These are phyloP conservation scores for Chalciporus sp. DNA, from an alignment of 1,284 basidiomycete species.

Conservation along the genomic window DNA sequence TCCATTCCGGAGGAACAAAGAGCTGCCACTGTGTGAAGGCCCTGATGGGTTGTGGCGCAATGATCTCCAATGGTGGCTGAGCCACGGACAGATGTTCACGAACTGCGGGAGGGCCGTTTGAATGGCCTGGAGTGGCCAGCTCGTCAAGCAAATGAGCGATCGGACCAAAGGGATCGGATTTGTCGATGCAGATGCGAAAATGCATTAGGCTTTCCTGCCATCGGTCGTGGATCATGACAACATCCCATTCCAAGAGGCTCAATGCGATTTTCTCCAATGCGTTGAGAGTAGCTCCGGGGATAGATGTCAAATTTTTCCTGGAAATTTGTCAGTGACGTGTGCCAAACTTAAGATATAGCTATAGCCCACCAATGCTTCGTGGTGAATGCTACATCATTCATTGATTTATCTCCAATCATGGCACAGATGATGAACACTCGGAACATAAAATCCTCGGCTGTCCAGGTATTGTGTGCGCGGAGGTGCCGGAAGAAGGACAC, in stretches of 20 bases:
- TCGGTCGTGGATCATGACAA: conserved; percentile 24
- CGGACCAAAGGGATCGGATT: conserved; percentile 29
- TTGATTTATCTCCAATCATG: conserved; percentile 57
- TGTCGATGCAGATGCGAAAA: conserved; percentile 33
- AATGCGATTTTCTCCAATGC: conserved; percentile 34
- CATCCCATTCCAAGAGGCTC: conserved; percentile 32
- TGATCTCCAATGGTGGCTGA: conserved; percentile 5
- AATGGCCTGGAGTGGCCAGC: conserved; percentile 18
- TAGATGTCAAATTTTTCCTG: conserved; percentile 33
- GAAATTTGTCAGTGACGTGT: conserved; percentile 11
- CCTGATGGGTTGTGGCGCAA: conserved; percentile 20
- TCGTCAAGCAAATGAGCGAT: conserved; percentile 28
- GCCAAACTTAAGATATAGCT: background rate
- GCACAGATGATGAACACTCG: conserved; percentile 48
- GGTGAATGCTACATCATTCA: conserved; percentile 53
- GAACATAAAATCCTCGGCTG: conserved; percentile 38
- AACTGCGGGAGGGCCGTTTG: background rate
- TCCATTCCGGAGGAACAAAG: conserved; percentile 28
- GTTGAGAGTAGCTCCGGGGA: conserved; percentile 33
- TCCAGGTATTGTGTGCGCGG: conserved; percentile 26
- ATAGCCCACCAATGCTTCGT: conserved; percentile 45
- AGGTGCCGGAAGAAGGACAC: conserved; percentile 35
- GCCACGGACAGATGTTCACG: background rate
- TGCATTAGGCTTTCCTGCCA: conserved; percentile 29
- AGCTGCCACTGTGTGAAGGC: conserved; percentile 13